Evolutionary conservation across 129 eudicot genomes (phyloP), one percentile per base, ranked within the genome.

Genomic region (Ambrosia artemisiifolia): DNA sequence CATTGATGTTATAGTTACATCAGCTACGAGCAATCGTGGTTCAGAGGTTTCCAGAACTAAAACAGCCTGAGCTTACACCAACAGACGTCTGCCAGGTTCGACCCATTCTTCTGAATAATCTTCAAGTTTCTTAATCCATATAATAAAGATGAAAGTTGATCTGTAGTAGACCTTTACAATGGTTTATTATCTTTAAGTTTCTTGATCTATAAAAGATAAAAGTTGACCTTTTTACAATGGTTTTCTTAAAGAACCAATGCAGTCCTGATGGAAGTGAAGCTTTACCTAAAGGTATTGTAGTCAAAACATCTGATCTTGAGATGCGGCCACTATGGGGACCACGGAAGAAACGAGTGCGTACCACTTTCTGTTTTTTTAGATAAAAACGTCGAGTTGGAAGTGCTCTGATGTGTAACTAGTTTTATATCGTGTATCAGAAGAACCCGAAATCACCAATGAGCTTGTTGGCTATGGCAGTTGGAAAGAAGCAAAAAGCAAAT

Each of bases 381-480:
- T 11, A 3, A 48, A 34, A 6, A 63, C 28, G 9, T 24, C 33
- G 16, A 50, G 2, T 3, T 5, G 4, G 7, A 38, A 30, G 57
- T 53, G 32, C 28, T 65, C 32, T 49, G 0, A 62, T 16, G 17
- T 70, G 16, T 63, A 70, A 78, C 76, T 40, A 55, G 67, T 80
- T 55, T 19, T 69, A 46, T 36, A 3, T 75, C 47, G 17, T 55
- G 46, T 69, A 68, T 54, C 79, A 73, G 84, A 77, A 74, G 81
- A 87, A 87, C 69, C 57, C 77, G 16, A 86, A 85, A 76, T 56
- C 85, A 67, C 85, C 88, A 56, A 79, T 71, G 80, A 92, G 80
- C 78, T 85, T 92, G 67, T 74, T 92, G 85, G 98, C 98, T 62
- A 87, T 92, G 86, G 89, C 98, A 24, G 98, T 89, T 36, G 98